A percentile compares a stretch with the other conserved stretches of the same genome.
phyloP scores from a whole-genome alignment of 2,329 filamentous ascomycete genomes.

The Hirsutella minnesotensis region DNA sequence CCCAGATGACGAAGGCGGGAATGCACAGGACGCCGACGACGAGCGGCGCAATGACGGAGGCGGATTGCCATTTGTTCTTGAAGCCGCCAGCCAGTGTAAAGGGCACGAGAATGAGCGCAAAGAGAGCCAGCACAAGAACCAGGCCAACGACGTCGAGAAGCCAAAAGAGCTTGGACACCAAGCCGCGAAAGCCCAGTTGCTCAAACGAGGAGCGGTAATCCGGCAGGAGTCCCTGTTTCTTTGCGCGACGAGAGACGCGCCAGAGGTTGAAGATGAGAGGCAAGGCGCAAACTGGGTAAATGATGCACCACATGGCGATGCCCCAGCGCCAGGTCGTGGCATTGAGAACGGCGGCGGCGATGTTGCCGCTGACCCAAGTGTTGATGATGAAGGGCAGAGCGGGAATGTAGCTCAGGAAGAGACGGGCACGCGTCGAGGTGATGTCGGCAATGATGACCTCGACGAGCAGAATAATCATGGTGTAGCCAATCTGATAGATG shows the following conservation, averaged over 20 bases:
- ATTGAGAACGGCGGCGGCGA: conserved; percentile 37
- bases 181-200: conserved; percentile 1
- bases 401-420: conserved; percentile 51
- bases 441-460: conserved; percentile 51
- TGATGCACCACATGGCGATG: conserved; percentile 51
- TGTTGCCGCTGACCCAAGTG: conserved; percentile 50
- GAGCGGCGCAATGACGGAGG: conserved; percentile 38
- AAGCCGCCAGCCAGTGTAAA: conserved; percentile 43
- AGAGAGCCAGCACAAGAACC: conserved; percentile 29
- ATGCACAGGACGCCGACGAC: conserved; percentile 36
- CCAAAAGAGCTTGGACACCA: conserved; percentile 4
- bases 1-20: conserved; percentile 41
- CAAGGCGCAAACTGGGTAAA: conserved; percentile 43
- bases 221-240: conserved; percentile 10
- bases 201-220: conserved; percentile 19
- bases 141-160: conserved; percentile 37
- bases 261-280: conserved; percentile 38
- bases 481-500: conserved; percentile 48
- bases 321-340: conserved; percentile 48
- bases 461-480: conserved; percentile 41
- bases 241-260: conserved; percentile 13
- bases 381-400: conserved; percentile 48
- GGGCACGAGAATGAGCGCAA: conserved; percentile 35
- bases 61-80: conserved; percentile 33
- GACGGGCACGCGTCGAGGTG: conserved; percentile 44